Percentiles rank a stretch among this genome's conserved stretches.
These are phyloP conservation scores for Thermothielavioides terrestris DNA, from an alignment of 495 filamentous ascomycete genomes.

Conservation along the genomic window DNA sequence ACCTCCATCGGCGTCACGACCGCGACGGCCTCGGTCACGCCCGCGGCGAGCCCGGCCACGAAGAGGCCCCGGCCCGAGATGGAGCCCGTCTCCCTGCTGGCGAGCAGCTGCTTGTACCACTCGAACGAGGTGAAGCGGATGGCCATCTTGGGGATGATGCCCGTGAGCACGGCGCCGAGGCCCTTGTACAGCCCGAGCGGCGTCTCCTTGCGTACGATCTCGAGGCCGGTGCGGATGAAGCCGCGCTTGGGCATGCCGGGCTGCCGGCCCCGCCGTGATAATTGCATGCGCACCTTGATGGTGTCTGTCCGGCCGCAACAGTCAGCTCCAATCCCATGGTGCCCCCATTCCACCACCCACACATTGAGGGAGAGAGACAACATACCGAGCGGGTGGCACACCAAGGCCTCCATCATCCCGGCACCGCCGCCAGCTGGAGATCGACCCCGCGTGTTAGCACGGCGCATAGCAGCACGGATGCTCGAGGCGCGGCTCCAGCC, in stretches of 20 bases:
- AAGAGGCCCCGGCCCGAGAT: slow-evolving; percentile 75
- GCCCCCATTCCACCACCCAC: too few species aligned
- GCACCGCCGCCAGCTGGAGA: slow-evolving; percentile 84
- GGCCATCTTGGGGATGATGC: slow-evolving; percentile 99
- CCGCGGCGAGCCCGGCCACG: slow-evolving; percentile 81
- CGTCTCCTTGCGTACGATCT: slow-evolving; percentile 85
- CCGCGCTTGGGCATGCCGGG: slow-evolving; percentile 75
- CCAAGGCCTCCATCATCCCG: slow-evolving; percentile 98
- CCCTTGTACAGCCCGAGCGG: slow-evolving; percentile 81
- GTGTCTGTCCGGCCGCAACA: slow-evolving; percentile 56
- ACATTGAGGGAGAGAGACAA: not conserved
- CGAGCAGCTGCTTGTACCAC: slow-evolving; percentile 78
- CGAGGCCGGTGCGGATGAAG: slow-evolving; percentile 76
- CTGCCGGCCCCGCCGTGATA: slow-evolving; percentile 73
- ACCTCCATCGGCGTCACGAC: slow-evolving; percentile 99
- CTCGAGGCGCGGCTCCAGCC: not conserved
- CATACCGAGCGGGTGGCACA: slow-evolving; percentile 89
- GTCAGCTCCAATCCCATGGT: not conserved
- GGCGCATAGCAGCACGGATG: not conserved
- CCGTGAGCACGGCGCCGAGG: slow-evolving; percentile 87
- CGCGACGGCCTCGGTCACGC: slow-evolving; percentile 91
- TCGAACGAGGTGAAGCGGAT: slow-evolving; percentile 98
- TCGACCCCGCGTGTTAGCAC: slow-evolving; percentile 9
- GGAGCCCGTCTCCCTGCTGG: slow-evolving; percentile 50
- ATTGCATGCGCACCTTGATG: slow-evolving; percentile 99